Base-by-base conservation (phyloP, 2,329 filamentous ascomycete genomes). In the Fusarium sp. region DNA sequence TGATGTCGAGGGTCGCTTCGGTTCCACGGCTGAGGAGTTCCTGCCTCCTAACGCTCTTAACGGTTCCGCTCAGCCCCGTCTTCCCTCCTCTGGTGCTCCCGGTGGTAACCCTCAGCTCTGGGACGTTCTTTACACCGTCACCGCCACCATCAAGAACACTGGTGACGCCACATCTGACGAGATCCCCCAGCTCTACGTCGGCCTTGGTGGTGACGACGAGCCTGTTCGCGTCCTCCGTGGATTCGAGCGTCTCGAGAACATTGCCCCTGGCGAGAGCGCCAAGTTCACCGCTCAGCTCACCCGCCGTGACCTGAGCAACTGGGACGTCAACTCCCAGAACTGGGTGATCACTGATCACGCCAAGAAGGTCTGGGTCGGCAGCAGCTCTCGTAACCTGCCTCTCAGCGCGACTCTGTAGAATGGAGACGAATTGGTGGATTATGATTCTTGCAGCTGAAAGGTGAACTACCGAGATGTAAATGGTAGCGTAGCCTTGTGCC, bases 281-380 rank as follows among this genome's bases (percentile, higher is more conserved):
- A 87, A 84, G 3, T 97, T 96, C 83, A 84, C 79, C 1, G 89
- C 88, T 1, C 86, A 89, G 18, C 80, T 98, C 58, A 94, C 90
- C 8, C 87, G 94, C 41, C 89, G 93, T 59, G 95, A 98, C 76
- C 72, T 98, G 58, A 93, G 91, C 77, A 96, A 94, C 82, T 98
- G 95, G 94, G 93, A 97, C 72, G 83, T 87, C 1, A 84, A 77
- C 2, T 78, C 81, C n/a, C 94, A 98, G 84, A 90, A 98, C 83
- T 98, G 95, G 94, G 87, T 93, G 46, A 74, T 89, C n/a, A 84
- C 81, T 11, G 72, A 80, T 19, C 74, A 80, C 48, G 75, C 82
- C 59, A 89, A 89, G 83, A 87, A 78, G 57, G 83, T 87, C 14
- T 86, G 78, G 65, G 84, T 89, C 10, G 87, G 87, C 4, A 80